Conservation (phyloP, 768 basidiomycete genomes). For the Solioccasus polychromus region DNA sequence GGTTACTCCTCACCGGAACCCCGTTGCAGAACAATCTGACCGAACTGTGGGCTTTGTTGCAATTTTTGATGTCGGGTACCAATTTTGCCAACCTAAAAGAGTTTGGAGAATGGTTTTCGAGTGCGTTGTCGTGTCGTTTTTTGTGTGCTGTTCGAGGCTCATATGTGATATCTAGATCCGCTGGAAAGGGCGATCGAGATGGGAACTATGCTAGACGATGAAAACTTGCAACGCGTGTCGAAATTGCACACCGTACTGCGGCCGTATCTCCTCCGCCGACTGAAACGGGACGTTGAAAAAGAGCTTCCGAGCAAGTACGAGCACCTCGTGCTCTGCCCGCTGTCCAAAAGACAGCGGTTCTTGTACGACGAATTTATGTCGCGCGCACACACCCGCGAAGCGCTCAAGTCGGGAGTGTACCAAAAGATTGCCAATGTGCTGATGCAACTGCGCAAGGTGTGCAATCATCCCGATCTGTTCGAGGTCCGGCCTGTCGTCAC, state of each 20-base stretch:
- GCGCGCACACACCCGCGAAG: constrained; percentile 77
- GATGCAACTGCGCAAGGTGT: constrained; percentile 97
- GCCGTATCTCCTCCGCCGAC: constrained; percentile 91
- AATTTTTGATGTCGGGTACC: constrained; percentile 89
- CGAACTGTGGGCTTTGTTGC: constrained; percentile 92
- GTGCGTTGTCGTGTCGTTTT: constrained; percentile 45
- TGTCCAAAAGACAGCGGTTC: constrained; percentile 92
- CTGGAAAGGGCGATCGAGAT: constrained; percentile 92
- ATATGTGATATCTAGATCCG: constrained; percentile 59
- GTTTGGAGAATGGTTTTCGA: constrained; percentile 96
- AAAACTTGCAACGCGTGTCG: constrained; percentile 77
- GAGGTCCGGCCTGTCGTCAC: constrained; percentile 83
- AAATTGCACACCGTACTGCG: constrained; percentile 95
- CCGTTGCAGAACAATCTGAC: constrained; percentile 96
- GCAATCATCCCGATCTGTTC: constrained; percentile 92
- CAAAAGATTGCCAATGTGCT: constrained; percentile 91
- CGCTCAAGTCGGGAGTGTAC: constrained; percentile 80
- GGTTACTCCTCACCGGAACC: constrained; percentile 91
- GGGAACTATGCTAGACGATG: constrained; percentile 72
- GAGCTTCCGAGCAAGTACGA: constrained; percentile 93
- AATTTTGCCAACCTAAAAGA: constrained; percentile 90
- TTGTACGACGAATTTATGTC: constrained; percentile 97
- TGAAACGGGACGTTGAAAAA: constrained; percentile 97
- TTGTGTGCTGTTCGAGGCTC: neutral
- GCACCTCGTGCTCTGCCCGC: constrained; percentile 81